Conservation (phyloP, 805 yeast species). For the Tetrapisispora namnaoensis region DNA sequence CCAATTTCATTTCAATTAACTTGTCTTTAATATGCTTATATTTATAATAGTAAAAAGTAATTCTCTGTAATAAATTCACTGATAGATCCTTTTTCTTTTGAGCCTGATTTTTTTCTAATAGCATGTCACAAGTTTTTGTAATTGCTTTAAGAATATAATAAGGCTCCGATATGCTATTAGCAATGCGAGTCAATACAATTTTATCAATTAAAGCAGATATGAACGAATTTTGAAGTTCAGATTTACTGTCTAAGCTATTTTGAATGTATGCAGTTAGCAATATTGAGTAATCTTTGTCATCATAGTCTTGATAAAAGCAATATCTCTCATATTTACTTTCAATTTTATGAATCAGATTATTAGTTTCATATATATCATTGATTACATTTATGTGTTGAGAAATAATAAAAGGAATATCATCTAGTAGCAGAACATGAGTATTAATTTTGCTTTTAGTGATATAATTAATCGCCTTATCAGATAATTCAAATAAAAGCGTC, state of each 20-base stretch:
- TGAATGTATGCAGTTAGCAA: slow-evolving; percentile 9
- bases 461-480: slow-evolving; percentile 8
- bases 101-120: background rate
- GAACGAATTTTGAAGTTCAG: slow-evolving; percentile 18
- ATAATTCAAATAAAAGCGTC: slow-evolving; percentile 9
- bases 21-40: background rate
- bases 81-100: background rate
- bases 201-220: slow-evolving; percentile 16
- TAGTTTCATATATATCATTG: background rate
- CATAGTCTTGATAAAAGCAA: slow-evolving; percentile 7
- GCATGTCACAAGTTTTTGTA: slow-evolving; percentile 7
- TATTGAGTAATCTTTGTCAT: slow-evolving; percentile 13
- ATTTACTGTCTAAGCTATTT: slow-evolving; percentile 7
- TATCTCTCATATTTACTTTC: slow-evolving; percentile 7
- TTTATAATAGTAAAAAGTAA: background rate
- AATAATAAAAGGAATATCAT: slow-evolving; percentile 22
- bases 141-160: slow-evolving; percentile 16
- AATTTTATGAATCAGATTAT: background rate
- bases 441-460: slow-evolving; percentile 5
- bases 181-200: slow-evolving; percentile 17
- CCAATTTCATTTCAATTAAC: background rate
- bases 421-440: slow-evolving; percentile 12
- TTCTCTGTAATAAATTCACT: background rate
- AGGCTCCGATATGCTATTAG: slow-evolving; percentile 22
- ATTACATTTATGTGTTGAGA: slow-evolving; percentile 13